Evolutionary conservation across 1,284 basidiomycete species (phyloP).

Genomic region (Sporisorium sorghi): DNA sequence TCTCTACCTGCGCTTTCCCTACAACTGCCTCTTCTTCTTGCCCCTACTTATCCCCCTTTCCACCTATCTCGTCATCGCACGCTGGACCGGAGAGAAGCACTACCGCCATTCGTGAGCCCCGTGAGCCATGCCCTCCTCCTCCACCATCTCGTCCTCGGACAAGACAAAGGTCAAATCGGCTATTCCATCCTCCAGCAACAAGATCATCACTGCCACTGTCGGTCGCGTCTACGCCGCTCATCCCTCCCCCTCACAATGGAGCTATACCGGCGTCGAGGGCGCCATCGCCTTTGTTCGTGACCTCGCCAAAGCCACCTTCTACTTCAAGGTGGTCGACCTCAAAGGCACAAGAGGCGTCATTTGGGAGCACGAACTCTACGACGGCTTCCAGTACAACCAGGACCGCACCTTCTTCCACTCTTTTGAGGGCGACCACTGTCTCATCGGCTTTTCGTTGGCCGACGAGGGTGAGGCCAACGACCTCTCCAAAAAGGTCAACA

Average conservation of each 20-base stretch:
- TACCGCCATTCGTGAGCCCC: slow-evolving; percentile 58
- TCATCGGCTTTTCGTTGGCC: slow-evolving; percentile 90
- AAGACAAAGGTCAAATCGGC: slow-evolving; percentile 67
- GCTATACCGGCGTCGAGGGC: slow-evolving; percentile 64
- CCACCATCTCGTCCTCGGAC: slow-evolving; percentile 62
- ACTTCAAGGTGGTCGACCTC: slow-evolving; percentile 64
- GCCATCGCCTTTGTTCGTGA: slow-evolving; percentile 66
- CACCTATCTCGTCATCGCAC: slow-evolving; percentile 62
- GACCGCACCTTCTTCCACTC: slow-evolving; percentile 94
- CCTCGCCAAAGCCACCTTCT: slow-evolving; percentile 51
- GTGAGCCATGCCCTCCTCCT: slow-evolving; percentile 61
- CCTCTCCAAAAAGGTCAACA: slow-evolving; percentile 88
- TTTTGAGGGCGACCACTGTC: slow-evolving; percentile 87
- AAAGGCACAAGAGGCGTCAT: slow-evolving; percentile 84
- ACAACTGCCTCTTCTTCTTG: slow-evolving; percentile 54
- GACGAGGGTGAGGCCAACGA: slow-evolving; percentile 86
- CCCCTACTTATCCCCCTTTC: slow-evolving; percentile 62
- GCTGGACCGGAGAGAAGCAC: slow-evolving; percentile 63
- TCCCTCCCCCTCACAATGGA: slow-evolving; percentile 54
- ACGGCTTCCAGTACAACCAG: slow-evolving; percentile 83
- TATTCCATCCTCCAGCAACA: slow-evolving; percentile 61
- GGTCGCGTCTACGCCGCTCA: slow-evolving; percentile 66
- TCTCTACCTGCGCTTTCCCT: slow-evolving; percentile 47
- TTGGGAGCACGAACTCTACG: slow-evolving; percentile 94
- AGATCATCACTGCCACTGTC: slow-evolving; percentile 67